Base-by-base conservation (phyloP, 306 rosid genomes). In the Lagenaria siceraria region DNA sequence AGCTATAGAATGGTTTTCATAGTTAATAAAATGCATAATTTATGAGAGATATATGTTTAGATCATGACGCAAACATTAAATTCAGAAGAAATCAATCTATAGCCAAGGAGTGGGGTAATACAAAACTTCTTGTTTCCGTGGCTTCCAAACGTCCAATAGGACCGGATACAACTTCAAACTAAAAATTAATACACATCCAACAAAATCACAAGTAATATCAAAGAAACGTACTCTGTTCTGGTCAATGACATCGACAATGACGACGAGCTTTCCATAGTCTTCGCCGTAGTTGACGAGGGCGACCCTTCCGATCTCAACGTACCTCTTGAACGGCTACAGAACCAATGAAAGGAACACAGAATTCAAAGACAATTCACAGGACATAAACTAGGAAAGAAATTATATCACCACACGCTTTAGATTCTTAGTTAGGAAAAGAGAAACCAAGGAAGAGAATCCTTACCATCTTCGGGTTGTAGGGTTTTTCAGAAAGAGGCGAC, bases 181-280 rank as follows among this genome's bases (percentile, higher is more conserved):
- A 38, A 18, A 65, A 65, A 3, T 1, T 2, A 36, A 2, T 66
- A 22, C 31, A n/a, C 48, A 10, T 36, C 8, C 29, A 35, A 0
- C 4, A 36, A 19, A 10, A 38, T 14, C n/a, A 65, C 15, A n/a
- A 10, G 73, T 36, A n/a, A 19, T 4, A 53, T 10, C 1, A 53
- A 38, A 21, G 31, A 66, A 40, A 22, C 61, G 14, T 85, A 93
- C 96, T 75, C 93, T 81, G 76, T 89, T 93, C 86, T 95, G 99
- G 85, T 95, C 97, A 29, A 95, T 78, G 76, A 95, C 92, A 49
- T 95, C 97, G 68, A 95, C 97, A 63, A 95, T 95, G 77, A 92
- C 97, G 7, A 95, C 97, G 8, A 95, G 97, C 83, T 78, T 92
- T 3, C 99, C 99, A n/a, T 92, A 92, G 63, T 92, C 97, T 19